Percentiles rank a stretch among this genome's conserved stretches.
These are phyloP conservation scores for Aspergillus indologenus DNA, from an alignment of 495 filamentous ascomycete genomes.

Conservation along the genomic window DNA sequence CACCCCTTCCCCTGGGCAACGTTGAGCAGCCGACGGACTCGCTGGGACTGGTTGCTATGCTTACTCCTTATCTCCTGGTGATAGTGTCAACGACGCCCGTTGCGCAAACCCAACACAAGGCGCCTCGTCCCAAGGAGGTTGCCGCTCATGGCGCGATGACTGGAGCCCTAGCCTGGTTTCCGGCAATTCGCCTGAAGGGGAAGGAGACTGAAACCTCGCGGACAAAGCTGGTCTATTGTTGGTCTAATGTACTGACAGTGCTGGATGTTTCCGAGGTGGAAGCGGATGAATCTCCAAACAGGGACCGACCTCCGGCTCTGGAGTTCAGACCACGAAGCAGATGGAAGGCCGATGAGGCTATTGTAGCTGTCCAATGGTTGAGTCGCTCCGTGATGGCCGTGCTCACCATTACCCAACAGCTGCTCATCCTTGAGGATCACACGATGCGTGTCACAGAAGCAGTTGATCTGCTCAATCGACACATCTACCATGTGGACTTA, in stretches of 20 bases:
- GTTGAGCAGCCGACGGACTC: slow-evolving; percentile 82
- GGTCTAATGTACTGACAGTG: slow-evolving; percentile 93
- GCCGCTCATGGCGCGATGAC: slow-evolving; percentile 86
- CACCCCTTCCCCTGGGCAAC: slow-evolving; percentile 86
- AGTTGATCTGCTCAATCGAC: slow-evolving; percentile 85
- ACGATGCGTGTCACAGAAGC: slow-evolving; percentile 88
- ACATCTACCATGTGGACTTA: slow-evolving; percentile 86
- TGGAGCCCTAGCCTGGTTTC: slow-evolving; percentile 95
- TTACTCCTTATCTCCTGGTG: slow-evolving; percentile 92
- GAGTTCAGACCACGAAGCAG: slow-evolving; percentile 79
- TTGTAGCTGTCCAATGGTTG: slow-evolving; percentile 95
- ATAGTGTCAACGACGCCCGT: slow-evolving; percentile 95
- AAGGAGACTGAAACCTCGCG: slow-evolving; percentile 51
- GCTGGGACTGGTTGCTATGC: slow-evolving; percentile 89
- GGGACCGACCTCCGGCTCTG: slow-evolving; percentile 67
- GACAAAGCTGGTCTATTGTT: slow-evolving; percentile 91
- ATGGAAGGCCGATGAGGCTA: slow-evolving; percentile 92
- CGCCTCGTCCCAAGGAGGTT: slow-evolving; percentile 83
- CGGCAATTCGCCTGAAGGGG: slow-evolving; percentile 85
- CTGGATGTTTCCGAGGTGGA: slow-evolving; percentile 77
- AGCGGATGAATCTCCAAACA: slow-evolving; percentile 57
- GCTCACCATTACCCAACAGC: slow-evolving; percentile 86
- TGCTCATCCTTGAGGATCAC: slow-evolving; percentile 88
- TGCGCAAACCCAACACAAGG: slow-evolving; percentile 94
- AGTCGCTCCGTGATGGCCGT: slow-evolving; percentile 90